Conservation (phyloP, 2,329 filamentous ascomycete genomes). For the Paradendryphiella salina region DNA sequence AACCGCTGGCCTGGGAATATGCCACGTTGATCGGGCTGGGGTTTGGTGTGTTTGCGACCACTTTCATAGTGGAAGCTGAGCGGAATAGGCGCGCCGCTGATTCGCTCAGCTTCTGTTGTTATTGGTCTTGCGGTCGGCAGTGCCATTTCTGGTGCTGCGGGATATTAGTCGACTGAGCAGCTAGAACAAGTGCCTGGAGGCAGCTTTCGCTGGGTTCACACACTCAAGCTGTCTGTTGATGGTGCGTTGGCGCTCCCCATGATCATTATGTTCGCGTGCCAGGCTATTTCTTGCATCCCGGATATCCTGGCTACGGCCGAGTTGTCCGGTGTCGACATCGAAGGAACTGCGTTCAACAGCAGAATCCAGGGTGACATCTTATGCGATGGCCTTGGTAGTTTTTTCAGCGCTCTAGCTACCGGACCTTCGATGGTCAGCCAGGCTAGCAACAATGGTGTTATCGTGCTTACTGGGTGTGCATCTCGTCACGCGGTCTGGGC, state of each 20-base stretch:
- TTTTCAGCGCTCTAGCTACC: constrained; percentile 34
- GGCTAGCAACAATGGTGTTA: constrained; percentile 38
- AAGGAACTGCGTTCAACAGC: constrained; percentile 34
- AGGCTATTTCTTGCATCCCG: constrained; percentile 45
- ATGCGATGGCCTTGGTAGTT: constrained; percentile 34
- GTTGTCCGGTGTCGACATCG: constrained; percentile 31
- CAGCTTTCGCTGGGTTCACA: constrained; percentile 35
- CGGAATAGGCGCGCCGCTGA: constrained; percentile 36
- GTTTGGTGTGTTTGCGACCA: constrained; percentile 36
- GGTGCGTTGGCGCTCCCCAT: constrained; percentile 32
- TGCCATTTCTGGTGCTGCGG: constrained; percentile 32
- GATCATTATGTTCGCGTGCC: constrained; percentile 38
- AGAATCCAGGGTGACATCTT: constrained; percentile 34
- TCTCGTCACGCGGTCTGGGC: constrained; percentile 36
- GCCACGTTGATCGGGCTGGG: constrained; percentile 35
- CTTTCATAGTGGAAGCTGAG: constrained; percentile 31
- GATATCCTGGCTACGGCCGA: constrained; percentile 38
- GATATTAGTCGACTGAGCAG: constrained; percentile 31
- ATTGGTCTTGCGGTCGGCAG: constrained; percentile 35
- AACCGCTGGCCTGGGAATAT: constrained; percentile 39
- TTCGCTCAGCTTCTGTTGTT: constrained; percentile 35
- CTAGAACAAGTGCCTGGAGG: constrained; percentile 26
- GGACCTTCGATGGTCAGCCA: constrained; percentile 37
- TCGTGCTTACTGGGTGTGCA: constrained; percentile 33
- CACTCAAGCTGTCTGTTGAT: constrained; percentile 36